phyloP scores from a whole-genome alignment of 257 asterid genomes.

The Henckelia pumila region DNA sequence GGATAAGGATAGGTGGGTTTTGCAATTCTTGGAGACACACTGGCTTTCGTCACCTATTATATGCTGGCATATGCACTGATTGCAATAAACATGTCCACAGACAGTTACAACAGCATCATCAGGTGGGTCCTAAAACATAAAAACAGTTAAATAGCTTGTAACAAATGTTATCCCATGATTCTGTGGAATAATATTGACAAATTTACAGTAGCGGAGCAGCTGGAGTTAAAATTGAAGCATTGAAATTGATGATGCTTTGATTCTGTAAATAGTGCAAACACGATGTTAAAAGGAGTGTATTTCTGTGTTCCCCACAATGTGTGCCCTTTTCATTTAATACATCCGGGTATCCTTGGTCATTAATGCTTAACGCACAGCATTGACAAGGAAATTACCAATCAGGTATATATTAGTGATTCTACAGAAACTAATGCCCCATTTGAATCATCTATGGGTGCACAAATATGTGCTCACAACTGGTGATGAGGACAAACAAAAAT shows the following conservation, averaged over 20 bases:
- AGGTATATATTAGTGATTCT: neutral
- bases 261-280: neutral
- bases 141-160: constrained; percentile 14
- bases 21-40: constrained; percentile 83
- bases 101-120: constrained; percentile 90
- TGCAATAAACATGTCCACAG: constrained; percentile 94
- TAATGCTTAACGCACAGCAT: neutral
- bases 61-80: constrained; percentile 89
- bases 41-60: constrained; percentile 72
- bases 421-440: neutral
- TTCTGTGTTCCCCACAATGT: neutral
- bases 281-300: neutral
- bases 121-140: constrained; percentile 76
- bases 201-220: neutral
- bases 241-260: too few relatives aligned
- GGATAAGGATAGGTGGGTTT: constrained; percentile 48
- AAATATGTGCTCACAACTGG: neutral
- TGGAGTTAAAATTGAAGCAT: neutral
- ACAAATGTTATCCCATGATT: neutral
- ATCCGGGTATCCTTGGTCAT: neutral
- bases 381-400: neutral
- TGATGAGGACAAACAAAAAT: neutral
- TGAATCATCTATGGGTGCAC: neutral
- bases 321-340: neutral
- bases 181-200: neutral